These are phyloP conservation scores for Naegleria lovaniensis DNA, from an alignment of 208 protist species.

Conservation along the genomic window DNA sequence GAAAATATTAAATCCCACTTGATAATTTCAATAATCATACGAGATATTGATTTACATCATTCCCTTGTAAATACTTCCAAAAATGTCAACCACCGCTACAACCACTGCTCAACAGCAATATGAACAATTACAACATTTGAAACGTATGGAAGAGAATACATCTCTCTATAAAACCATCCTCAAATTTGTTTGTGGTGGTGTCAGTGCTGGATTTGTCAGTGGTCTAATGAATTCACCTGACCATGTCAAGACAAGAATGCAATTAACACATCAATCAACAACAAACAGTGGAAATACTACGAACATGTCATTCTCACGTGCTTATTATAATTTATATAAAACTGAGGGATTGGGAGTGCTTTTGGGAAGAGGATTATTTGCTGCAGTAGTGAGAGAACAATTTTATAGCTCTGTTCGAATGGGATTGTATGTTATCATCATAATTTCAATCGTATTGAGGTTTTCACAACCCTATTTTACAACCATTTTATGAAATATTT, in stretches of 20 bases:
- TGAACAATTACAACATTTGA: neutral
- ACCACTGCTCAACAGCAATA: neutral
- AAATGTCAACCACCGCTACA: neutral
- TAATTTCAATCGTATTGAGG: neutral
- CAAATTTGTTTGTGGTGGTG: conserved; percentile 17
- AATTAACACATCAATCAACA: conserved; percentile 6
- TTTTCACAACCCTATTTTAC: no score
- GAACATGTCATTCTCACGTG: neutral
- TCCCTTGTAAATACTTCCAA: neutral
- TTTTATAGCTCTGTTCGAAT: conserved; percentile 25
- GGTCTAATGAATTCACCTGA: neutral
- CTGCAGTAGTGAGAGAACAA: neutral
- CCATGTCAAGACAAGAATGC: neutral
- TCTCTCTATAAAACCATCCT: neutral
- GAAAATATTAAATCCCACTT: no score
- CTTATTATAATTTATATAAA: neutral
- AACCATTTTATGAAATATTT: no score
- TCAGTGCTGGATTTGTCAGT: neutral
- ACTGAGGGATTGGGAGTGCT: neutral
- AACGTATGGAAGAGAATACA: neutral
- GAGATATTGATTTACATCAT: no score
- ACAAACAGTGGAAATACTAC: neutral
- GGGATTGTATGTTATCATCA: conserved; percentile 18
- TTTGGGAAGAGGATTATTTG: neutral
- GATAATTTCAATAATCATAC: no score